Base-by-base conservation (phyloP, 192 early-diverging fungal genomes). In the Umbelopsis sp. region DNA sequence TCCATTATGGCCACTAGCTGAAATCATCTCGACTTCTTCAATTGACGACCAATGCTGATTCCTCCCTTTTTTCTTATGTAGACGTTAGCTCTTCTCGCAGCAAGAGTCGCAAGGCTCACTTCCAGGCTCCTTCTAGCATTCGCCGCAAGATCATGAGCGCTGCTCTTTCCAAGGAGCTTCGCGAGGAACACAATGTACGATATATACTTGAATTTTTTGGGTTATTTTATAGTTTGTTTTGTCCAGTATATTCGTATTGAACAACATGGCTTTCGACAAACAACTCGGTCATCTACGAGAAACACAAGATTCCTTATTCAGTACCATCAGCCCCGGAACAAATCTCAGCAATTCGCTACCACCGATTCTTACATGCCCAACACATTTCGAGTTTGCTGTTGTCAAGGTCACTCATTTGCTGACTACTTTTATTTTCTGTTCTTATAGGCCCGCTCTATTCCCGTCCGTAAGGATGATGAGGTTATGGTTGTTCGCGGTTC, bases 101-200 rank as follows among this genome's bases (percentile, higher is more conserved):
- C 84, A 96, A 95, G 90, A 87, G 86, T 85, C 91, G 97, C 85
- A 96, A 96, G 92, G 97, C 97, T 76, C 98, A 99, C 92, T 98
- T 99, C 90, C 84, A 93, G 74, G 98, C 97, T 72, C 93, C 97
- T 65, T 97, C 96, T 73, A 85, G 89, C 86, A 84, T 93, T 81
- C 92, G 97, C 77, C 90, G 95, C 83, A 93, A 91, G 88, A 96
- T 98, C 85, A 96, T 99, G 96, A 91, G 90, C 74, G 92, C 98
- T 76, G 78, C 89, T 79, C 91, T 99, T 83, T 94, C 93, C 83
- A 99, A 99, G 96, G 98, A 98, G 80, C 91, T 99, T 81, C 88
- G 94, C 75, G 94, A 96, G 82, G 95, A 98, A 91, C 86, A 98
- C 93, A 86, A 91, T 73, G 95, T 95, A 85, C 75, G 78, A 25